Base-by-base conservation (phyloP, 176 grass and related monocot species). In the Eremochloa ophiuroides region DNA sequence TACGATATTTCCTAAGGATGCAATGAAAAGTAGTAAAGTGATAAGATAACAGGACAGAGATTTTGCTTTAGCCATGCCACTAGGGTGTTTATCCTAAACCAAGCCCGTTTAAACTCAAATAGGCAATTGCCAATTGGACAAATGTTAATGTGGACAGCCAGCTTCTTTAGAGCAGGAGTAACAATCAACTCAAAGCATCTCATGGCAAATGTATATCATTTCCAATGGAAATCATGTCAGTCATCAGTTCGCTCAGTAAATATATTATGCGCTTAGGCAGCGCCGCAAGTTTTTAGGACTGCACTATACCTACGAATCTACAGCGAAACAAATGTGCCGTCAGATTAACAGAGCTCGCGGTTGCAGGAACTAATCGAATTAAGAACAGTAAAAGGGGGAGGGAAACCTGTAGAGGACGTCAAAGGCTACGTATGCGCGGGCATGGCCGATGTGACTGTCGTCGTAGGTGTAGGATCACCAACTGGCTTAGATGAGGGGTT, bases 401-500 rank as follows among this genome's bases (percentile, higher is more conserved):
- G 48, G 64, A 20, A 44, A 97, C 94, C 94, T 91, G 80, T 87
- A 97, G 40, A 97, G 87, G 55, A 94, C 87, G 35, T 97, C 94
- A 50, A 97, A 97, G 80, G 94, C 93, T 27, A 97, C 92, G 46
- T 97, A 97, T 62, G 87, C 94, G 31, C 94, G 84, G 27, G 94
- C 94, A 77, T 97, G 94, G 25, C 94, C 94, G 79, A 97, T 91
- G 80, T 97, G 94, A 77, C 94, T 94, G 92, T 92, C 81, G 82
- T 97, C 94, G 74, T 97, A 97, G 25, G 91, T n/a, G n/a, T n/a
- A n/a, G n/a, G n/a, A n/a, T n/a, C n/a, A n/a, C 25, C 29, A n/a
- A n/a, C n/a, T n/a, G n/a, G n/a, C n/a, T n/a, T n/a, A n/a, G n/a
- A n/a, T n/a, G n/a, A n/a, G n/a, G 77, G 46, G 94, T 97, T n/a